Percentiles rank a stretch among this genome's conserved stretches.
Evolutionary conservation across 73 alveolate species (phyloP).

Genomic region (Diophrys sp.): DNA sequence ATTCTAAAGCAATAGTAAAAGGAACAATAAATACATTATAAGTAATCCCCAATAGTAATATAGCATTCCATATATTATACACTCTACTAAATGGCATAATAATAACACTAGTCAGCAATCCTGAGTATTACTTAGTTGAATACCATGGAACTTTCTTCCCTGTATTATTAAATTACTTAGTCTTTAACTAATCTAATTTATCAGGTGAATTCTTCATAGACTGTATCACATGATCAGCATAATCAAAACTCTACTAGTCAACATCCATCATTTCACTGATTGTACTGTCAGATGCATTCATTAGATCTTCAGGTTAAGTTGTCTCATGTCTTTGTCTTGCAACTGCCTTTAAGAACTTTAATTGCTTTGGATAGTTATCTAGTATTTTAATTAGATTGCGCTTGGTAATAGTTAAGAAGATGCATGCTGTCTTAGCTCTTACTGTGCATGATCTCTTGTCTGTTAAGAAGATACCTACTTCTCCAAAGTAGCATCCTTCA

Average conservation of each 20-base stretch:
- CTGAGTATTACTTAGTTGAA: constrained; percentile 21
- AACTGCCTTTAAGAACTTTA: constrained; percentile 36
- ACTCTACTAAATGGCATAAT: constrained; percentile 48
- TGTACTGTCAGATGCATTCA: background rate
- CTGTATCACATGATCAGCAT: too few relatives aligned
- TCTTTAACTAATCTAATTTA: too few relatives aligned
- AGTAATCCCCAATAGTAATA: constrained; percentile 1
- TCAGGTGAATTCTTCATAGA: too few relatives aligned
- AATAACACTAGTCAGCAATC: constrained; percentile 10
- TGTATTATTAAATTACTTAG: too few relatives aligned
- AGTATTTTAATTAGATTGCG: constrained; percentile 29
- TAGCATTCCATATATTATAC: constrained; percentile 21
- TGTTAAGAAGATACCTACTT: constrained; percentile 59
- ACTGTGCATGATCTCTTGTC: constrained; percentile 45
- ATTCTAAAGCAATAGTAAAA: constrained; percentile 40
- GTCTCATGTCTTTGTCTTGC: constrained; percentile 65
- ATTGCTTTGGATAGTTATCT: constrained; percentile 41
- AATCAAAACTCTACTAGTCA: background rate
- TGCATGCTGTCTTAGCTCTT: constrained; percentile 46
- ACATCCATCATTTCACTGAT: background rate
- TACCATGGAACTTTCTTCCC: constrained; percentile 13
- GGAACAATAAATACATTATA: constrained; percentile 56
- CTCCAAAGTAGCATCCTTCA: constrained; percentile 70
- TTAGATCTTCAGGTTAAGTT: constrained; percentile 51
- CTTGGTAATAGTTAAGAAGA: constrained; percentile 30